phyloP scores from a whole-genome alignment of 208 protist species.

The Leishmania tarentolae region DNA sequence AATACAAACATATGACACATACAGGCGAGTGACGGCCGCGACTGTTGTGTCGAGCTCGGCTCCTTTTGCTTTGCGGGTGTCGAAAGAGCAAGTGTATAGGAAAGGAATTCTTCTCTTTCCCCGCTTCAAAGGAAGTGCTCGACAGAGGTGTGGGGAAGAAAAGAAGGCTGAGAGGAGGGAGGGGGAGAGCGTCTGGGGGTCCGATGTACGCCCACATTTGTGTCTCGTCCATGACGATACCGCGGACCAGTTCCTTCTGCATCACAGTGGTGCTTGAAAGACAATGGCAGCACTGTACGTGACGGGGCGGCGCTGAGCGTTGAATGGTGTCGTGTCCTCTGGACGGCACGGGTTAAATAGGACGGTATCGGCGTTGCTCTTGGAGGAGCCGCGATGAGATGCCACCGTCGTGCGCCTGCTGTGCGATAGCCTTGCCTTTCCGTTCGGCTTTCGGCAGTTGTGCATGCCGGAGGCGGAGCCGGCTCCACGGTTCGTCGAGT shows the following conservation, averaged over 20 bases:
- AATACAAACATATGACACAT: too few species aligned
- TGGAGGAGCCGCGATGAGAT: background rate
- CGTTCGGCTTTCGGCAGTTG: background rate
- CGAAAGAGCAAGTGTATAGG: background rate
- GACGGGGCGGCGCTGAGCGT: conserved; percentile 22
- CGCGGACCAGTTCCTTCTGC: background rate
- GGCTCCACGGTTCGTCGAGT: background rate
- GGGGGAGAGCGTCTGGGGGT: background rate
- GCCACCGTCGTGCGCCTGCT: background rate
- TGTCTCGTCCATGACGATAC: background rate
- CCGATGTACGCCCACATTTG: background rate
- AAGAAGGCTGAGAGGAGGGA: background rate
- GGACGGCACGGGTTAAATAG: conserved; percentile 24
- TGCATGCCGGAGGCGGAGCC: background rate
- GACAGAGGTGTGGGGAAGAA: background rate
- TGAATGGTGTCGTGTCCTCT: conserved; percentile 31
- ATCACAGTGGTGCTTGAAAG: background rate
- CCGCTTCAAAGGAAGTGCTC: background rate
- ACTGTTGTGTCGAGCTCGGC: too few species aligned
- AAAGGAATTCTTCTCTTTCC: background rate
- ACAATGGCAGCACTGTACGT: conserved; percentile 30
- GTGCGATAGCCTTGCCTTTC: too few species aligned
- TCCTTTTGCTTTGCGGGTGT: background rate
- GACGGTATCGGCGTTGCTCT: background rate
- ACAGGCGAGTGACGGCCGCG: background rate